Evolutionary conservation across 768 basidiomycete genomes (phyloP), one percentile per base, ranked within the genome.

Genomic region (Amanita thiersii): DNA sequence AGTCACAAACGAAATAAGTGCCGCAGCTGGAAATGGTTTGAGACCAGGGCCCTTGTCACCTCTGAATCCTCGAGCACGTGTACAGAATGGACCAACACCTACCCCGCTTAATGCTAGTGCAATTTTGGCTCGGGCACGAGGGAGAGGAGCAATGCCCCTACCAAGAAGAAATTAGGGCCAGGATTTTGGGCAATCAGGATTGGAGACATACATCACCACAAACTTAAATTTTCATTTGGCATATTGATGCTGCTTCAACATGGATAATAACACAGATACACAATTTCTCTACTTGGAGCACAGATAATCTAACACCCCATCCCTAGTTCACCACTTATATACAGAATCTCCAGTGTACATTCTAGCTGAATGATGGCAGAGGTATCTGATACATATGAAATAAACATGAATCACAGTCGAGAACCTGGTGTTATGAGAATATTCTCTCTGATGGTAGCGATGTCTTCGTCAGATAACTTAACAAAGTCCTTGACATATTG

Each of bases 31-130:
- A 20, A 47, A 54, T 44, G 15, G 60, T 50, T 42, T 64, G n/a
- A 62, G 70, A 21, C 56, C 62, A 32, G 72, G 73, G 5, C 73
- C 70, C 4, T 55, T 87, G 14, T 86, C 81, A 2, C 84, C 86
- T 21, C 54, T 89, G 52, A 89, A 89, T 55, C 86, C 86, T 8
- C 69, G 76, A 43, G 72, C 82, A 12, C 63, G 79, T 43, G 64
- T 59, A n/a, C 68, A 70, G 47, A 71, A 62, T 43, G 69, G 66
- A 5, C 42, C 73, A 49, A 53, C 25, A 8, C 34, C 33, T 6
- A 34, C 34, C 19, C 42, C 42, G 7, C 15, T 42, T 6, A 42
- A 42, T 26, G 14, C 40, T 34, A 35, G 20, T 19, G 32, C 9
- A 6, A 30, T 28, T 12, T 55, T 66, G 51, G 57, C 62, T 19